A percentile compares a stretch with the other conserved stretches of the same genome.
Conservation (phyloP, 1,284 basidiomycete species). For the Stereum hirsutum region DNA sequence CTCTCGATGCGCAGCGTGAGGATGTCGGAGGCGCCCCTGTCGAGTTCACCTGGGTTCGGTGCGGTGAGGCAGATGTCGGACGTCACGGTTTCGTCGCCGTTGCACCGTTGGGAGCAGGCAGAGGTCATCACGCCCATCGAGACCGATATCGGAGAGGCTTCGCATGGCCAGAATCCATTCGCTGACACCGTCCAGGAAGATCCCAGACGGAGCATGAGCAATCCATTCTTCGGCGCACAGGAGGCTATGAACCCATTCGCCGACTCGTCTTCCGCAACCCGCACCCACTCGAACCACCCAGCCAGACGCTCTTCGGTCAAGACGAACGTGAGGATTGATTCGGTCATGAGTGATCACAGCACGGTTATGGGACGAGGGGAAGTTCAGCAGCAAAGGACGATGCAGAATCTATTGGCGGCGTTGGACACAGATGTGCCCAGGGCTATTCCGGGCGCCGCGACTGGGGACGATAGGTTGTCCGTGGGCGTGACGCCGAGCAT, state of each 20-base stretch:
- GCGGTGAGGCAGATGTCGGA: slow-evolving; percentile 53
- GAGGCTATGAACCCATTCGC: slow-evolving; percentile 13
- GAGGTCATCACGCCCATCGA: slow-evolving; percentile 46
- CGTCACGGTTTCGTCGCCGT: slow-evolving; percentile 32
- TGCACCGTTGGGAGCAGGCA: slow-evolving; percentile 64
- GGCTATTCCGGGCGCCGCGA: slow-evolving; percentile 24
- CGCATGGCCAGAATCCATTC: slow-evolving; percentile 30
- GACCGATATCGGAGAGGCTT: slow-evolving; percentile 12
- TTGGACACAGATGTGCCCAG: slow-evolving; percentile 40
- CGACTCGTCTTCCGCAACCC: slow-evolving; percentile 16
- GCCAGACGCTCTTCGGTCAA: slow-evolving; percentile 9
- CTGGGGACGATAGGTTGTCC: slow-evolving; percentile 26
- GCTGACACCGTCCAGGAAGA: slow-evolving; percentile 23
- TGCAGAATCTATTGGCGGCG: slow-evolving; percentile 55
- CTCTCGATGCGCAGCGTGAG: slow-evolving; percentile 37
- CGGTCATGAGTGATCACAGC: slow-evolving; percentile 15
- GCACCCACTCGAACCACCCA: slow-evolving; percentile 14
- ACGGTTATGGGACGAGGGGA: too few relatives aligned
- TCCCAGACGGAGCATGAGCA: slow-evolving; percentile 25
- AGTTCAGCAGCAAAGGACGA: too few relatives aligned
- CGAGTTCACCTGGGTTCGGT: slow-evolving; percentile 22
- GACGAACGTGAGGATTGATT: slow-evolving; percentile 11
- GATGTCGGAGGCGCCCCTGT: slow-evolving; percentile 34
- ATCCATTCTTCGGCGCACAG: slow-evolving; percentile 58
- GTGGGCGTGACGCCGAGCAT: slow-evolving; percentile 20